Evolutionary conservation across 257 asterid genomes (phyloP).

Genomic region (Solanum dulcamara): DNA sequence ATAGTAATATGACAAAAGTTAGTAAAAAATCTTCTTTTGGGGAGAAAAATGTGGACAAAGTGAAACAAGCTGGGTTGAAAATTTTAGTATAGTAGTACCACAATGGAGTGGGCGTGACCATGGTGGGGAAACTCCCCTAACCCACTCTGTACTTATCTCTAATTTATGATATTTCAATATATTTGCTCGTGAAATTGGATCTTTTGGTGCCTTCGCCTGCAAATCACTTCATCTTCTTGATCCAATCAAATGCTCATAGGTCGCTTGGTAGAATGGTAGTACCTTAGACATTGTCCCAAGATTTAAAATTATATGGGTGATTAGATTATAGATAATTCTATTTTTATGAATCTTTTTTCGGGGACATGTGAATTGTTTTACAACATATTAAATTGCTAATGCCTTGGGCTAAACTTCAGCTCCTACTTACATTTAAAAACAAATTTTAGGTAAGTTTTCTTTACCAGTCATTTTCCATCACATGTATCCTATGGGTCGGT

Average conservation of each 20-base stretch:
- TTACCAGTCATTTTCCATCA: not conserved
- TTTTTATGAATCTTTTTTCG: not conserved
- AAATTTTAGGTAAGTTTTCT: not conserved
- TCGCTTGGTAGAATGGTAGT: not conserved
- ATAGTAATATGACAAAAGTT: not conserved
- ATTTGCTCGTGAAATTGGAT: not conserved
- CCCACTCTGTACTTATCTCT: not conserved
- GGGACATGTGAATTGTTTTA: not conserved
- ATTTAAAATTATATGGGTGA: not conserved
- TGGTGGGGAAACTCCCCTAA: not conserved
- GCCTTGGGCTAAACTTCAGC: not conserved
- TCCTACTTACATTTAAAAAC: not conserved
- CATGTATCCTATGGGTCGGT: not conserved
- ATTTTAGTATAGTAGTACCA: not conserved
- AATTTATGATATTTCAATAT: not conserved
- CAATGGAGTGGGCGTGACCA: not conserved
- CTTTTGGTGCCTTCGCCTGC: not conserved
- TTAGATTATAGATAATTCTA: not conserved
- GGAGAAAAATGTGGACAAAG: not conserved
- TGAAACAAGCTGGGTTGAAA: not conserved
- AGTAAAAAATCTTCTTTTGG: not conserved
- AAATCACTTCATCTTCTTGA: not conserved
- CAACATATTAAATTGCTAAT: not conserved
- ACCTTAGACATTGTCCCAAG: not conserved
- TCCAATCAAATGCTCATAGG: not conserved